Evolutionary conservation across 2,329 filamentous ascomycete species (phyloP), one percentile per base, ranked within the genome.

Genomic region (Colletotrichum orbiculare): DNA sequence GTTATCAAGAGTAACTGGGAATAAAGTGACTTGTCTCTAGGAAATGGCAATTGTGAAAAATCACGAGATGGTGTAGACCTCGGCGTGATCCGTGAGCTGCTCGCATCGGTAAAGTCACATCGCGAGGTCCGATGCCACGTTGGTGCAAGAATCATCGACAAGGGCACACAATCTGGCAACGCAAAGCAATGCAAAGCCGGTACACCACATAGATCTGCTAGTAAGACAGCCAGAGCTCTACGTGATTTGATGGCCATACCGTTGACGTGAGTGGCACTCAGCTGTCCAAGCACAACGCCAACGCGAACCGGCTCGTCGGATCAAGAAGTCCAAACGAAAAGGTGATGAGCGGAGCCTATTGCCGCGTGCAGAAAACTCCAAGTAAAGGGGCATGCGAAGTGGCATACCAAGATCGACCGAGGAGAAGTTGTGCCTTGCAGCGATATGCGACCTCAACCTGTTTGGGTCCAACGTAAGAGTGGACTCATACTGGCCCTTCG

Each of bases 1-100:
- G 87, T 87, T 1, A 81, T 94, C 46, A 82, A 82, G 70, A 84
- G 87, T 35, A 77, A 82, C 60, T 84, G 82, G 81, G 39, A 65
- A 34, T 65, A 42, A 1, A 25, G 25, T 0, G 25, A 25, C 25
- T 1, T 1, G 25, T 25, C 4, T 1, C 4, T 25, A 25, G 25
- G 25, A 25, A 1, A 25, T 5, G 1, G 4, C 25, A 25, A 25
- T 25, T 25, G 25, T 25, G 4, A 1, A 25, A 25, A 1, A 1
- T 25, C 25, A 25, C 1, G 25, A 25, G 25, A 25, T 25, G 1
- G 4, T 25, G 25, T 25, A 0, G 25, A 25, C 25, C 1, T 25
- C 25, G 25, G 4, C 25, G 25, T 25, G 25, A 25, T 25, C 25
- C 25, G 25, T 25, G 25, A 25, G 25, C 25, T 25, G 25, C 25